These are phyloP conservation scores for Saturnispora silvae DNA, from an alignment of 805 yeast genomes.

Conservation along the genomic window DNA sequence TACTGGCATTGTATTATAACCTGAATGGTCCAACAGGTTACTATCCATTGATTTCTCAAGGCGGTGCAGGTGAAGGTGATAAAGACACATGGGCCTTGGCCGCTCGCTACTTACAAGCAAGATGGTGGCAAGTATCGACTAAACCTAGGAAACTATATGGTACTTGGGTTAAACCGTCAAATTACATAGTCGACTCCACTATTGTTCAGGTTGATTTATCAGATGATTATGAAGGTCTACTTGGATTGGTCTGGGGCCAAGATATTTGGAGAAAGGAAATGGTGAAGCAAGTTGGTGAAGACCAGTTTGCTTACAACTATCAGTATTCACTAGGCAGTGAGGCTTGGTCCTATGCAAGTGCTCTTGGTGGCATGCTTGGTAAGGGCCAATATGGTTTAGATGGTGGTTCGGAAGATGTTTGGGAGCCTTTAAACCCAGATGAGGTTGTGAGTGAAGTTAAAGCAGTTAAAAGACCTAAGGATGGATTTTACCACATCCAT, in stretches of 20 bases:
- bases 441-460: background rate
- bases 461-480: conserved; percentile 14
- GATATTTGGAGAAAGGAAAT: conserved; percentile 10
- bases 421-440: conserved; percentile 5
- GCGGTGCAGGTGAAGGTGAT: conserved; percentile 64
- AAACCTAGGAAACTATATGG: conserved; percentile 19
- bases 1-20: conserved; percentile 57
- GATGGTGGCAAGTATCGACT: conserved; percentile 39
- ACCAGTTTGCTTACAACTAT: conserved; percentile 13
- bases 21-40: conserved; percentile 49
- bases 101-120: conserved; percentile 35
- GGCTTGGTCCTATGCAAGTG: conserved; percentile 8
- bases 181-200: conserved; percentile 16
- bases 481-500: conserved; percentile 34
- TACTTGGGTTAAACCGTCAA: conserved; percentile 10
- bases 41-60: conserved; percentile 50
- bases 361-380: conserved; percentile 9
- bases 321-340: conserved; percentile 15
- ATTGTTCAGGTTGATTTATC: conserved; percentile 24
- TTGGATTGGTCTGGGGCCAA: conserved; percentile 10
- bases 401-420: conserved; percentile 4
- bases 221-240: conserved; percentile 15
- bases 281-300: conserved; percentile 8
- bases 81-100: conserved; percentile 66
- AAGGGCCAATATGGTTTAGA: conserved; percentile 7